Percentiles rank a stretch among this genome's conserved stretches.
These are phyloP conservation scores for Phytophthora fragariae DNA, from an alignment of 352 stramenopile species.

Conservation along the genomic window DNA sequence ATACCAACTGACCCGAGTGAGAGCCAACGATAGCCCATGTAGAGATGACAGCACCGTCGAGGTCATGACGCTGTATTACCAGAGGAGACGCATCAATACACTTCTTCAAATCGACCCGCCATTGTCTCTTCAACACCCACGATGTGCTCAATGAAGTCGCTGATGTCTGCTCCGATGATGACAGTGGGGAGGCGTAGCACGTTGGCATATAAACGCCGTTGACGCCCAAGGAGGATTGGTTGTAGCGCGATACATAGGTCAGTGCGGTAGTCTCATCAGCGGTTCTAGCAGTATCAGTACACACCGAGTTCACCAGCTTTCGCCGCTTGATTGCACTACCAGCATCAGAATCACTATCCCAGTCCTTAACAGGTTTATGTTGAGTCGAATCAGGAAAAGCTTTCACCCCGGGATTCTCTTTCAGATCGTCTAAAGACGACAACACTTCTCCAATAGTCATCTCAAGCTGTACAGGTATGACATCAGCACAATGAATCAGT, in stretches of 20 bases:
- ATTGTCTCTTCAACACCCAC: conserved; percentile 32
- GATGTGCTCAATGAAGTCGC: not conserved
- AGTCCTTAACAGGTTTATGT: not conserved
- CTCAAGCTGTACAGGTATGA: conserved; percentile 18
- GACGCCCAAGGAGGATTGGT: conserved; percentile 30
- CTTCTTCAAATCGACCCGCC: conserved; percentile 54
- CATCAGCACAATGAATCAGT: not conserved
- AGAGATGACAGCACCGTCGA: not conserved
- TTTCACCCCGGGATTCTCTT: not conserved
- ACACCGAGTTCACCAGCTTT: conserved; percentile 10
- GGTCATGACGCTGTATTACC: conserved; percentile 36
- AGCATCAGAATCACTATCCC: not conserved
- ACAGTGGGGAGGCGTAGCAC: conserved; percentile 12
- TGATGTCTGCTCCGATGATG: not conserved
- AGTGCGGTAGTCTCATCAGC: not conserved
- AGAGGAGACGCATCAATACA: conserved; percentile 76
- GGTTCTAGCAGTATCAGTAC: not conserved
- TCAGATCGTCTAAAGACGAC: not conserved
- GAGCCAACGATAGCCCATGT: conserved; percentile 58
- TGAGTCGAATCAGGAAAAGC: not conserved
- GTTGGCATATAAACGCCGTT: conserved; percentile 23
- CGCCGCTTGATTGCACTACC: conserved; percentile 19
- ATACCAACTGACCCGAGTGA: conserved; percentile 55
- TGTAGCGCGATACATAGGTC: conserved; percentile 37
- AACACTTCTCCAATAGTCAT: conserved; percentile 35